These are phyloP conservation scores for Colletotrichum sp. DNA, from an alignment of 2,329 filamentous ascomycete genomes.

Conservation along the genomic window DNA sequence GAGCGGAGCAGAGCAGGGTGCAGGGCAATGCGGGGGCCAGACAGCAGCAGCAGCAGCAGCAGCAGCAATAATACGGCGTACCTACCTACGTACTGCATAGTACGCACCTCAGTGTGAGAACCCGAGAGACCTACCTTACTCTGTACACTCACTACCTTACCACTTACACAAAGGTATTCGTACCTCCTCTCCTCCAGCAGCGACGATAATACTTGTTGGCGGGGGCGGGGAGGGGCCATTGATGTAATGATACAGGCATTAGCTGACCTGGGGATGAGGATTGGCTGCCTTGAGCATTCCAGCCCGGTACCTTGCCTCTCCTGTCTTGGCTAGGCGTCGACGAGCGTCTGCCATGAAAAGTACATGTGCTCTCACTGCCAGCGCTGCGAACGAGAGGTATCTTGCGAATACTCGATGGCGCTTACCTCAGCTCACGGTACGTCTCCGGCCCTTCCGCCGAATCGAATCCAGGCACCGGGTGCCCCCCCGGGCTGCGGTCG, in stretches of 20 bases:
- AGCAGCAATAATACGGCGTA: background rate
- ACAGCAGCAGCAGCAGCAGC: background rate
- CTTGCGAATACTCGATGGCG: background rate
- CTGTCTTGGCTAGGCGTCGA: background rate
- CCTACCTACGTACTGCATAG: no score
- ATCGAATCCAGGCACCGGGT: background rate
- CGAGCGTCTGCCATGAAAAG: background rate
- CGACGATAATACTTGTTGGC: conserved; percentile 15
- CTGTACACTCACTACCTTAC: no score
- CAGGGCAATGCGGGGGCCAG: background rate
- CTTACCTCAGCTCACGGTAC: background rate
- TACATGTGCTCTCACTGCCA: background rate
- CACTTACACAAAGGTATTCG: background rate
- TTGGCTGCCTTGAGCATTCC: background rate
- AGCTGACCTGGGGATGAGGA: background rate
- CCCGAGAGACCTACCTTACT: no score
- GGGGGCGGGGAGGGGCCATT: conserved; percentile 27
- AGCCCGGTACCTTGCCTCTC: background rate
- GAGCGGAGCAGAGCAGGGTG: background rate
- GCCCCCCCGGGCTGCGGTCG: background rate
- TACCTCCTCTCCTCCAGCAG: background rate
- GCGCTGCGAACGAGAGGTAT: background rate
- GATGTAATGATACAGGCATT: conserved; percentile 34
- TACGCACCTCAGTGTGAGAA: background rate
- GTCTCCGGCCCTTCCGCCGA: background rate